Percentiles rank a stretch among this genome's conserved stretches.
Conservation (phyloP, 352 stramenopile species). For the Pythium utonaiense region DNA sequence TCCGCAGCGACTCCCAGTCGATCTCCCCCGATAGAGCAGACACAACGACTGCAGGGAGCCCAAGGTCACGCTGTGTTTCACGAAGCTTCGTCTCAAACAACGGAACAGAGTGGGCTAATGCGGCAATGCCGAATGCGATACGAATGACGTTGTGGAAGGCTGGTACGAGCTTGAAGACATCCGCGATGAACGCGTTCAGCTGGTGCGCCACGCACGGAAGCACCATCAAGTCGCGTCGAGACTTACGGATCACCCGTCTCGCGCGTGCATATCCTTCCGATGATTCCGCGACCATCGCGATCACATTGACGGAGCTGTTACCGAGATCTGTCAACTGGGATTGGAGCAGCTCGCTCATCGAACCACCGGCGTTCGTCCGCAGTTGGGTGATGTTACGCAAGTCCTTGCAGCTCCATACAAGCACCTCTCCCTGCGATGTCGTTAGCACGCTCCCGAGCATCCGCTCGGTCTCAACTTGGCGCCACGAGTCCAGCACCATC, state of each 20-base stretch:
- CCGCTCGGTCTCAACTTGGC: neutral
- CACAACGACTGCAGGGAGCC: neutral
- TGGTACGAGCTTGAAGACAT: conserved; percentile 16
- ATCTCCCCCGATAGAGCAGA: neutral
- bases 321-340: conserved; percentile 1
- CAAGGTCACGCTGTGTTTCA: conserved; percentile 7
- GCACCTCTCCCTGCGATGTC: conserved; percentile 14
- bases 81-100: neutral
- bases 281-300: conserved; percentile 16
- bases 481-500: conserved; percentile 21
- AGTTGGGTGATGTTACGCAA: neutral
- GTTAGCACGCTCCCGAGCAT: conserved; percentile 11
- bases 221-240: conserved; percentile 21
- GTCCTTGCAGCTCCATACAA: conserved; percentile 6
- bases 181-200: conserved; percentile 13
- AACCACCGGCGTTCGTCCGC: neutral
- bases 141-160: conserved; percentile 3
- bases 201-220: conserved; percentile 21
- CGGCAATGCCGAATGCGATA: neutral
- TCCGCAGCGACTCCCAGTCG: conserved; percentile 14
- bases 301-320: conserved; percentile 4
- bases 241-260: neutral
- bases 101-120: neutral
- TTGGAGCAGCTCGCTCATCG: conserved; percentile 1
- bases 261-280: conserved; percentile 1